Evolutionary conservation across 192 early-diverging fungal species (phyloP).

Genomic region (Paraglomus occultum): DNA sequence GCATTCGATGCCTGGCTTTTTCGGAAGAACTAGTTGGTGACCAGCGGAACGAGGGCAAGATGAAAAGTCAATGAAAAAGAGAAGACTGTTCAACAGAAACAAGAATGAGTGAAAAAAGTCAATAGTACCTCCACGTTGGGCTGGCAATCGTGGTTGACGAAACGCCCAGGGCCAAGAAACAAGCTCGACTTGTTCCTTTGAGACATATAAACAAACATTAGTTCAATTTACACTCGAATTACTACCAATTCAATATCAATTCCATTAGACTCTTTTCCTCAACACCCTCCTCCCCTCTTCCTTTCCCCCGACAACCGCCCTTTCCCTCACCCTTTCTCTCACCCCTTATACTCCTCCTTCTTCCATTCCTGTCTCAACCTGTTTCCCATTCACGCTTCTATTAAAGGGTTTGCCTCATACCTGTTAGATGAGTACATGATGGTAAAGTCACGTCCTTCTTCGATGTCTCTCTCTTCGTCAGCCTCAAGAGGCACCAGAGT

Average conservation of each 20-base stretch:
- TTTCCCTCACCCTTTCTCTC: constrained; percentile 21
- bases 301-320: constrained; percentile 41
- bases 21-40: constrained; percentile 2
- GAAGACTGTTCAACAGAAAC: not conserved
- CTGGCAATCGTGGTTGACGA: constrained; percentile 66
- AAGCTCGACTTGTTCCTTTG: constrained; percentile 18
- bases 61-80: not conserved
- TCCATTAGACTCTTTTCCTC: too few relatives aligned
- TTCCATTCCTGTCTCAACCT: not conserved
- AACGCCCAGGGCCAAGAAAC: constrained; percentile 61
- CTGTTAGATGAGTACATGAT: constrained; percentile 14
- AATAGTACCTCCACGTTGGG: constrained; percentile 46
- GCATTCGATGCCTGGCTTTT: constrained; percentile 29
- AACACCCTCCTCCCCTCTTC: constrained; percentile 44
- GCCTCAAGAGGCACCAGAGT: constrained; percentile 47
- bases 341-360: constrained; percentile 34
- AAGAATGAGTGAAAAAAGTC: not conserved
- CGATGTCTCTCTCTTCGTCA: constrained; percentile 50
- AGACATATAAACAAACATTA: too few relatives aligned
- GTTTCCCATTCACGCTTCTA: not conserved
- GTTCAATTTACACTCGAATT: too few relatives aligned
- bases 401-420: too few relatives aligned
- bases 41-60: not conserved
- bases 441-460: constrained; percentile 33
- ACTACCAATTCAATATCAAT: too few relatives aligned